Evolutionary conservation across 306 rosid genomes (phyloP).

Genomic region (Medicago lupulina): DNA sequence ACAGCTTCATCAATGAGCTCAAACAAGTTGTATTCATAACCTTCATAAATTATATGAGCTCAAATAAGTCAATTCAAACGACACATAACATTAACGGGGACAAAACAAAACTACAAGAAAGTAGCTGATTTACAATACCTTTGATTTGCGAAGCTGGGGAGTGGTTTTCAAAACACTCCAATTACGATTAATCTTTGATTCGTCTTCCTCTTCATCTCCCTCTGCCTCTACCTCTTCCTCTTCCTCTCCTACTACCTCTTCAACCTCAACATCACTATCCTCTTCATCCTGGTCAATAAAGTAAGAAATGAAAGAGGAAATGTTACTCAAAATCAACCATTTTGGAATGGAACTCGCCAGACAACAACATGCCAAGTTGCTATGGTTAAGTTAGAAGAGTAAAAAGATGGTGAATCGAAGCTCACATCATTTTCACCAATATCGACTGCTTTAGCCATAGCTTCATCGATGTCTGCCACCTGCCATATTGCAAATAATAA

Average conservation of each 20-base stretch:
- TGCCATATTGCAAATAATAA: conserved; percentile 45
- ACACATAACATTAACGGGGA: conserved; percentile 17
- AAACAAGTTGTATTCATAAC: too few relatives aligned
- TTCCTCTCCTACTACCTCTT: conserved; percentile 44
- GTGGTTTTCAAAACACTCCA: conserved; percentile 93
- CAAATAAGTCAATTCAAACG: not conserved
- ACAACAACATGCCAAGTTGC: conserved; percentile 10
- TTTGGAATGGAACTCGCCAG: conserved; percentile 8
- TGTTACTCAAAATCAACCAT: conserved; percentile 40
- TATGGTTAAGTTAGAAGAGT: not conserved
- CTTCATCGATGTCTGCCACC: conserved; percentile 86
- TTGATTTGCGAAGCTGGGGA: conserved; percentile 73
- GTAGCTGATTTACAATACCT: conserved; percentile 58
- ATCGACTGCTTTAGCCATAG: conserved; percentile 92
- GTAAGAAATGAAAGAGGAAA: conserved; percentile 20
- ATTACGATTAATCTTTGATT: conserved; percentile 72
- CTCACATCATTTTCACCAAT: conserved; percentile 95
- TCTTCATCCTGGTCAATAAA: conserved; percentile 68
- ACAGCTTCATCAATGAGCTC: too few relatives aligned
- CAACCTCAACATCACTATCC: conserved; percentile 77
- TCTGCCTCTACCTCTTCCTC: conserved; percentile 24
- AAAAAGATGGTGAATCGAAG: conserved; percentile 33
- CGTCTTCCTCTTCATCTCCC: conserved; percentile 47
- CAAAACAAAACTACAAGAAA: conserved; percentile 1
- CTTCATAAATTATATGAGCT: too few relatives aligned